Base-by-base conservation (phyloP, 164 flowering plant species). In the Berberis vulgaris region DNA sequence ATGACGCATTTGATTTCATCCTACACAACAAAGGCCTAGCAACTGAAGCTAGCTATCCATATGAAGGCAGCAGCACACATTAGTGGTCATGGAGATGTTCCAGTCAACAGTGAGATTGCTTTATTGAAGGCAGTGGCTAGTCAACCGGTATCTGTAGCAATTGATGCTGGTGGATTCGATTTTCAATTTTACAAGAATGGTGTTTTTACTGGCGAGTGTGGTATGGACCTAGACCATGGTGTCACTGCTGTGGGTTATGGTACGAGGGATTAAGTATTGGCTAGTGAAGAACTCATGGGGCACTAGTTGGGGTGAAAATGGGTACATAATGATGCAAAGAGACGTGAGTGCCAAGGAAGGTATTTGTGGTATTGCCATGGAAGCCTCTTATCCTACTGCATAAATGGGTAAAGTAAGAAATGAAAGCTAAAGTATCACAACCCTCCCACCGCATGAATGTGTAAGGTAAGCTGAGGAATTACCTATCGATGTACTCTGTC, bases 261-360 rank as follows among this genome's bases (percentile, higher is more conserved):
- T 5, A 65, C 69, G 41, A 5, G 63, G 69, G 55, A 54, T 49
- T 3, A 70, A 65, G 54, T 70, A 70, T 44, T 65, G 73, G 69
- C 45, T 60, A 38, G 69, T 65, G n/a, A 70, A 70, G 57, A 70
- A 70, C 44, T 70, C 69, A 12, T 70, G 73, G 69, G 73, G 73
- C 7, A 44, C 41, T 50, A 11, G 45, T 8, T 64, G 67, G 72
- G 72, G 67, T 41, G 65, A 70, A 38, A 44, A 54, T 4, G 73
- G 73, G 26, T 70, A 70, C 47, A 65, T 65, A 41, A 70, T 60
- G 45, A 60, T 70, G 73, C 45, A 65, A 57, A 12, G 73, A 46
- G 61, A 65, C 43, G 61, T 65, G 3, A 12, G 38, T 42, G 47
- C 73, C 1, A 41, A 54, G 7, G 59, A 62, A 6, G 65, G 73